Conservation (phyloP, 2,329 filamentous ascomycete genomes). For the Coniochaeta prunicola region DNA sequence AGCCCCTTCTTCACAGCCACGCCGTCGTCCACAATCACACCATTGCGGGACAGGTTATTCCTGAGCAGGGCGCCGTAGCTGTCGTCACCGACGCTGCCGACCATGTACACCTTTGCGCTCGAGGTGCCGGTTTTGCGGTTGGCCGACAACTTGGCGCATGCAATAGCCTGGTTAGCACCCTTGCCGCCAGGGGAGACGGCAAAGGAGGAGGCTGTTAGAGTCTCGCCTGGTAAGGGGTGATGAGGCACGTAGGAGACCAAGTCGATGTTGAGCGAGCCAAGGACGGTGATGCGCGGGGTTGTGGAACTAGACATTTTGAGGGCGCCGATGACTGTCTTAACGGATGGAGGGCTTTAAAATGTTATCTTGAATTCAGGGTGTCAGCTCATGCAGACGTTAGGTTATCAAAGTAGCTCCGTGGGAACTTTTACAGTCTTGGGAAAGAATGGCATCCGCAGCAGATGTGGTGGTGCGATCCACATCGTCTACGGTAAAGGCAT, state of each 20-base stretch:
- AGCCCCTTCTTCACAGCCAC: constrained; percentile 35
- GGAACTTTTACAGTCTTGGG: too few relatives aligned
- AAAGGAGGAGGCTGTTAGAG: constrained; percentile 72
- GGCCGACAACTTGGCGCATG: constrained; percentile 74
- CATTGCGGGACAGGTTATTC: constrained; percentile 49
- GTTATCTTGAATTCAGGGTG: too few relatives aligned
- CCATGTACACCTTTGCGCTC: constrained; percentile 53
- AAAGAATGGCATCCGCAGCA: not conserved
- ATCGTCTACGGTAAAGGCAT: not conserved
- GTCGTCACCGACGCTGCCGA: constrained; percentile 66
- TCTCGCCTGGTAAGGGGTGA: constrained; percentile 79
- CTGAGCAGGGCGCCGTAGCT: constrained; percentile 56
- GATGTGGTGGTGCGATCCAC: not conserved
- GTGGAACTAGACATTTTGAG: constrained; percentile 11
- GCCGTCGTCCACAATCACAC: constrained; percentile 48
- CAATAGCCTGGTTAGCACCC: constrained; percentile 91
- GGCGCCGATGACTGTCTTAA: not conserved
- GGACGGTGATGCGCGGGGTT: constrained; percentile 60
- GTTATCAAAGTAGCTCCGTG: too few relatives aligned
- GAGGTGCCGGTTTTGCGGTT: constrained; percentile 27
- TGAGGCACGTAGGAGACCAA: constrained; percentile 82
- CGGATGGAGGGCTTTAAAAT: not conserved
- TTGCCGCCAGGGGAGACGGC: constrained; percentile 82
- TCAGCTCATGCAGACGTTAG: too few relatives aligned
- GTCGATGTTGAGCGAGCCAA: constrained; percentile 93